These are phyloP conservation scores for Aspergillus carlsbadensis DNA, from an alignment of 495 filamentous ascomycete species.

Conservation along the genomic window DNA sequence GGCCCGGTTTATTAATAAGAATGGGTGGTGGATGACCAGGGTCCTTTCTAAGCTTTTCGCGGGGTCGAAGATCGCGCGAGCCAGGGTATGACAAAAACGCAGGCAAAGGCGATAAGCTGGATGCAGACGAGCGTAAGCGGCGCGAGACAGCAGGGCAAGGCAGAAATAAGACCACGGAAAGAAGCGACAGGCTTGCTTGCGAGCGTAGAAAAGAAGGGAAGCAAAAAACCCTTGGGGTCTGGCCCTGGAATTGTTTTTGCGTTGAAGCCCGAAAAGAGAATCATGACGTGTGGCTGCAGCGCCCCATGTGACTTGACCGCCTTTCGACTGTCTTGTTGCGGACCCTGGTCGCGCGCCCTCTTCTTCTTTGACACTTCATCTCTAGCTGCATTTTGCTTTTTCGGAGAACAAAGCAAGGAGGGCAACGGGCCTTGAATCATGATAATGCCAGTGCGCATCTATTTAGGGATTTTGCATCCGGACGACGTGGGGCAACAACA, in stretches of 20 bases:
- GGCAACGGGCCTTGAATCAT: not conserved
- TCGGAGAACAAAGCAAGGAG: not conserved
- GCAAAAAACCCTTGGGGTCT: not conserved
- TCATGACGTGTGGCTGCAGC: conserved; percentile 20
- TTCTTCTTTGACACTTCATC: too few species aligned
- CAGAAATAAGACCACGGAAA: not conserved
- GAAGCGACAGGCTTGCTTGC: not conserved
- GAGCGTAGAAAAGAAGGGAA: not conserved
- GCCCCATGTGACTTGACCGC: conserved; percentile 11
- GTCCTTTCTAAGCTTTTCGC: conserved; percentile 1
- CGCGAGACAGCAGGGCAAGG: not conserved
- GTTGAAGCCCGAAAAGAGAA: not conserved
- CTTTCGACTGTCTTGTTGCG: not conserved
- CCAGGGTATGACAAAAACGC: not conserved
- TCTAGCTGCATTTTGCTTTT: too few species aligned
- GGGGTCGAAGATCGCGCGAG: conserved; percentile 2
- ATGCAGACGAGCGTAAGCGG: not conserved
- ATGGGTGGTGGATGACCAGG: not conserved
- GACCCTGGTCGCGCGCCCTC: not conserved
- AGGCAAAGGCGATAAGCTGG: not conserved
- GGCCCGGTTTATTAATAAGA: not conserved
- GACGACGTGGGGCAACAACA: too few species aligned
- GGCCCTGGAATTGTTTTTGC: not conserved
- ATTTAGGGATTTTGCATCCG: too few species aligned
- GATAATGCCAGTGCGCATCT: too few species aligned